Conservation (phyloP, 352 stramenopile species). For the Phytophthora ramorum region DNA sequence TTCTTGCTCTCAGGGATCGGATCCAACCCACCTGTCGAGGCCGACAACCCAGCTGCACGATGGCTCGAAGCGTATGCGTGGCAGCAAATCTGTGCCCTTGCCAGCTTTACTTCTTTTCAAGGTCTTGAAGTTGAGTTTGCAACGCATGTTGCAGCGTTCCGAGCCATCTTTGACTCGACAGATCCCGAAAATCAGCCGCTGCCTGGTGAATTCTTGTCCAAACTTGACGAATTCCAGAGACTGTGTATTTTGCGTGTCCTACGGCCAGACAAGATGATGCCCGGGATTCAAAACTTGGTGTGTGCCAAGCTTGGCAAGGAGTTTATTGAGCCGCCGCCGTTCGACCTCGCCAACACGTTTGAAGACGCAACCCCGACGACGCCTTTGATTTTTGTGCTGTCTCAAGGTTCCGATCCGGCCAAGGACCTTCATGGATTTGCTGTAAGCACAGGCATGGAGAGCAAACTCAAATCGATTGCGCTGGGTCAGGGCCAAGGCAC, state of each 20-base stretch:
- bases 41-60: conserved; percentile 37
- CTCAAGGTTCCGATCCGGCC: conserved; percentile 93
- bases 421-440: conserved; percentile 94
- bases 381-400: conserved; percentile 94
- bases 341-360: conserved; percentile 94
- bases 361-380: conserved; percentile 89
- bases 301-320: conserved; percentile 83
- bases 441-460: conserved; percentile 81
- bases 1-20: conserved; percentile 91
- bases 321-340: conserved; percentile 93
- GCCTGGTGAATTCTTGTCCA: conserved; percentile 61
- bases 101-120: conserved; percentile 40
- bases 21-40: conserved; percentile 25
- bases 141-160: conserved; percentile 56
- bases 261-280: conserved; percentile 88
- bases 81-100: conserved; percentile 58
- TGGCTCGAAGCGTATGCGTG: conserved; percentile 80
- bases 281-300: conserved; percentile 92
- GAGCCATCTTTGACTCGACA: conserved; percentile 81
- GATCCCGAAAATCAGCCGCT: conserved; percentile 86
- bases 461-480: conserved; percentile 93
- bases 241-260: conserved; percentile 84
- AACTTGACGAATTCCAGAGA: conserved; percentile 83
- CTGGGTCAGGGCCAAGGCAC: conserved; percentile 93
- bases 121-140: conserved; percentile 48